phyloP scores from a whole-genome alignment of 495 filamentous ascomycete genomes.

The Trichoderma reesei region DNA sequence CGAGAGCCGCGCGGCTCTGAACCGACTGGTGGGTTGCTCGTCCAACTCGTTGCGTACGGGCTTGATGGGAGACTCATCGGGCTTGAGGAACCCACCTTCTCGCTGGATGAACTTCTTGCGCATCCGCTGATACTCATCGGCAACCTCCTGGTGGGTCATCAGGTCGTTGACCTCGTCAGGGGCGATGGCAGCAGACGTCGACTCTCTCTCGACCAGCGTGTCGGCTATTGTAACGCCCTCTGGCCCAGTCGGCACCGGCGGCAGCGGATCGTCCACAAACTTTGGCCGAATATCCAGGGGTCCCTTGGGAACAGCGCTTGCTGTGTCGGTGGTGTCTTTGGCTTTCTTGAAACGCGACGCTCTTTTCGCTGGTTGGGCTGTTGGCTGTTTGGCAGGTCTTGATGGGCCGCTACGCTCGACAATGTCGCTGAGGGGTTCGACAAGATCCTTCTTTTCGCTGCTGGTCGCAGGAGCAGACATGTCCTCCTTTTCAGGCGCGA shows the following conservation, averaged over 20 bases:
- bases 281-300: slow-evolving; percentile 23
- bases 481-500: slow-evolving; percentile 33
- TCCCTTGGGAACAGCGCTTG: slow-evolving; percentile 19
- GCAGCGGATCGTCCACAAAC: slow-evolving; percentile 13
- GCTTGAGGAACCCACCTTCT: slow-evolving; percentile 62
- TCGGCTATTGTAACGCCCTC: slow-evolving; percentile 48
- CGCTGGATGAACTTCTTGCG: slow-evolving; percentile 70
- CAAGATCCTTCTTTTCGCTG: slow-evolving; percentile 23
- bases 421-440: slow-evolving; percentile 32
- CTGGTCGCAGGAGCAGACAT: slow-evolving; percentile 15
- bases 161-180: slow-evolving; percentile 66
- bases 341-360: slow-evolving; percentile 40
- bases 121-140: slow-evolving; percentile 67
- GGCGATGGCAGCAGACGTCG: slow-evolving; percentile 34
- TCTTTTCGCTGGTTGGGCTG: slow-evolving; percentile 22
- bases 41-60: slow-evolving; percentile 61
- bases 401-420: slow-evolving; percentile 39
- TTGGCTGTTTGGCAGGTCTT: slow-evolving; percentile 21
- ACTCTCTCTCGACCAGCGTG: slow-evolving; percentile 52
- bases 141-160: slow-evolving; percentile 64
- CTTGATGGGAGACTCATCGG: slow-evolving; percentile 50
- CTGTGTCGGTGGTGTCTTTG: slow-evolving; percentile 14
- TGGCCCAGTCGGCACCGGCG: slow-evolving; percentile 38
- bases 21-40: slow-evolving; percentile 65
- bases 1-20: slow-evolving; percentile 72